Percentiles rank a stretch among this genome's conserved stretches.
phyloP scores from a whole-genome alignment of 306 rosid genomes.

The Boehmeria nivea region DNA sequence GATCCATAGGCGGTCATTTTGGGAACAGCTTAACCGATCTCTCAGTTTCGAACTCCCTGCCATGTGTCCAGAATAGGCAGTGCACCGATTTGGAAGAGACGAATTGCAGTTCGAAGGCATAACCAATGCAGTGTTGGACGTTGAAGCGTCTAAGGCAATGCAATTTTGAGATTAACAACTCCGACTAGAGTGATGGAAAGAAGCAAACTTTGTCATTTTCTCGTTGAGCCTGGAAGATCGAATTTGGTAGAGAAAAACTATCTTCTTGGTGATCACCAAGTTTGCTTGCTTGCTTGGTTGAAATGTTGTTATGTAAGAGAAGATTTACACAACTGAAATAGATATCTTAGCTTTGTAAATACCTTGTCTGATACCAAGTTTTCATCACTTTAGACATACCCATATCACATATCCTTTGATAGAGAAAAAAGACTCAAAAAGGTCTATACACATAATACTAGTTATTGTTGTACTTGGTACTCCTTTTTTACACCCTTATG shows the following conservation, averaged over 20 bases:
- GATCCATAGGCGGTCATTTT: constrained; percentile 48
- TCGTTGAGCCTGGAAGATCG: constrained; percentile 18
- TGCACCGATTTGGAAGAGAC: constrained; percentile 42
- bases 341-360: constrained; percentile 26
- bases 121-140: neutral
- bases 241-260: constrained; percentile 1
- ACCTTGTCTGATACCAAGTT: constrained; percentile 27
- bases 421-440: neutral
- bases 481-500: too few relatives aligned
- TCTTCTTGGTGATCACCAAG: too few relatives aligned
- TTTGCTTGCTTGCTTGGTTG: constrained; percentile 22
- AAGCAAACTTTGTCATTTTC: constrained; percentile 17
- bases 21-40: constrained; percentile 39
- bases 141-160: constrained; percentile 3
- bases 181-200: too few relatives aligned
- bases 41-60: constrained; percentile 22
- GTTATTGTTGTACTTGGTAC: too few relatives aligned
- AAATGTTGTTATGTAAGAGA: neutral
- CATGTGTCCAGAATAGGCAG: constrained; percentile 53
- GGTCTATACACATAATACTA: too few relatives aligned
- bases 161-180: constrained; percentile 22
- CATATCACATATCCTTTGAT: constrained; percentile 3
- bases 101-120: too few relatives aligned
- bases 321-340: constrained; percentile 6
- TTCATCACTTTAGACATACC: constrained; percentile 1